These are phyloP conservation scores for Trichoderma cornu-damae DNA, from an alignment of 2,329 filamentous ascomycete species.

Conservation along the genomic window DNA sequence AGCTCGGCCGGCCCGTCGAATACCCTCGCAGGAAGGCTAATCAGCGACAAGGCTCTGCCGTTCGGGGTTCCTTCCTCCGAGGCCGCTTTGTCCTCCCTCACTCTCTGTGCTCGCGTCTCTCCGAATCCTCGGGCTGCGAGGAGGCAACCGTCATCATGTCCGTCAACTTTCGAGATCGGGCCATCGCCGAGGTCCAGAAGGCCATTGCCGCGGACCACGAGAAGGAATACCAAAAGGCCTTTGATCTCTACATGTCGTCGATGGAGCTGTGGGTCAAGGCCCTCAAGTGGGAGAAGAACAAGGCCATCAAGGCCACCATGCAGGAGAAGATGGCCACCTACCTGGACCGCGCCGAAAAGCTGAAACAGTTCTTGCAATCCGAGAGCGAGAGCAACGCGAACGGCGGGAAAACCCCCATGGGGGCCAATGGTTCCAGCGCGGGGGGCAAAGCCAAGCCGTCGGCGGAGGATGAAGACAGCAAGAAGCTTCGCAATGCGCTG, in stretches of 20 bases:
- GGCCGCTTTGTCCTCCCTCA: constrained; percentile 9
- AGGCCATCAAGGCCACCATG: constrained; percentile 95
- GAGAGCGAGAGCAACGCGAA: constrained; percentile 67
- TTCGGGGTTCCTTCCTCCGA: neutral
- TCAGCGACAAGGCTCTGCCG: neutral
- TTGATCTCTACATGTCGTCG: constrained; percentile 90
- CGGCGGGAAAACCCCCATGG: constrained; percentile 56
- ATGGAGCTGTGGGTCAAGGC: constrained; percentile 98
- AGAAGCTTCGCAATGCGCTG: constrained; percentile 89
- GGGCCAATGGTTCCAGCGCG: constrained; percentile 64
- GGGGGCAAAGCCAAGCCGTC: constrained; percentile 59
- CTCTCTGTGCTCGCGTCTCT: neutral
- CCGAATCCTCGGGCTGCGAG: neutral
- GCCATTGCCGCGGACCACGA: constrained; percentile 95
- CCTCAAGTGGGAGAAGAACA: constrained; percentile 99
- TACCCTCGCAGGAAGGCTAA: neutral
- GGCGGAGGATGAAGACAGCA: constrained; percentile 81
- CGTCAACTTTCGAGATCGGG: constrained; percentile 92
- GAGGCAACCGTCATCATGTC: constrained; percentile 59
- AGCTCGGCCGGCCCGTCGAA: neutral
- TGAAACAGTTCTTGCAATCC: constrained; percentile 82
- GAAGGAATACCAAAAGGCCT: constrained; percentile 94
- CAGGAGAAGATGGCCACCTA: constrained; percentile 92
- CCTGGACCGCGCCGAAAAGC: constrained; percentile 97
- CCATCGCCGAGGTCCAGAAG: constrained; percentile 95